Evolutionary conservation across 2,329 filamentous ascomycete species (phyloP).

Genomic region (Clonostachys sp.): DNA sequence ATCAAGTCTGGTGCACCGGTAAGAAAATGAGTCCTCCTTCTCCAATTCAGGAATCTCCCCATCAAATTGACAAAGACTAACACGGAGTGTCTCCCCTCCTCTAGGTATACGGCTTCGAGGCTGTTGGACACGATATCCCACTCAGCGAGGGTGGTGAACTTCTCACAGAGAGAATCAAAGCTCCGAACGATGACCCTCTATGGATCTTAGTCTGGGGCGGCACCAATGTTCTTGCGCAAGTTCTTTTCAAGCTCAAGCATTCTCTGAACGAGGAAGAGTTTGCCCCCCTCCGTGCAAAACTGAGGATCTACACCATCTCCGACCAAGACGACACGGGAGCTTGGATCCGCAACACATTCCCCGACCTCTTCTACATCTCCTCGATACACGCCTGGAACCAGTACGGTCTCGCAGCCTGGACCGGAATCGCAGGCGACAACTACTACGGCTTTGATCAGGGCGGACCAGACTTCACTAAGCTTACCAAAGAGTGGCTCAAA

Average conservation of each 20-base stretch:
- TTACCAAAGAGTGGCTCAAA: slow-evolving; percentile 46
- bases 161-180: slow-evolving; percentile 23
- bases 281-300: slow-evolving; percentile 26
- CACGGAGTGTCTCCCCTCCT: neutral
- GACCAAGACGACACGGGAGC: slow-evolving; percentile 54
- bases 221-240: slow-evolving; percentile 45
- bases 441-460: slow-evolving; percentile 31
- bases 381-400: slow-evolving; percentile 52
- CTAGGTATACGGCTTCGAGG: neutral
- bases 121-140: slow-evolving; percentile 3
- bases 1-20: neutral
- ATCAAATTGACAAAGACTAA: too few relatives aligned
- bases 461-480: slow-evolving; percentile 37
- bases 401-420: slow-evolving; percentile 50
- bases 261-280: slow-evolving; percentile 19
- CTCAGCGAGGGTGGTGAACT: slow-evolving; percentile 33
- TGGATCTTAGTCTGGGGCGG: slow-evolving; percentile 52
- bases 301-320: slow-evolving; percentile 51
- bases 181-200: slow-evolving; percentile 27
- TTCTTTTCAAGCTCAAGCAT: slow-evolving; percentile 24
- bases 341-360: slow-evolving; percentile 50
- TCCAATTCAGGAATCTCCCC: too few relatives aligned
- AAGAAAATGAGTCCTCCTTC: too few relatives aligned
- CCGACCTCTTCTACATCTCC: slow-evolving; percentile 50
- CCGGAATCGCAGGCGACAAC: slow-evolving; percentile 42